Base-by-base conservation (phyloP, 139 green algal species). In the Chlamydomonas sp. region DNA sequence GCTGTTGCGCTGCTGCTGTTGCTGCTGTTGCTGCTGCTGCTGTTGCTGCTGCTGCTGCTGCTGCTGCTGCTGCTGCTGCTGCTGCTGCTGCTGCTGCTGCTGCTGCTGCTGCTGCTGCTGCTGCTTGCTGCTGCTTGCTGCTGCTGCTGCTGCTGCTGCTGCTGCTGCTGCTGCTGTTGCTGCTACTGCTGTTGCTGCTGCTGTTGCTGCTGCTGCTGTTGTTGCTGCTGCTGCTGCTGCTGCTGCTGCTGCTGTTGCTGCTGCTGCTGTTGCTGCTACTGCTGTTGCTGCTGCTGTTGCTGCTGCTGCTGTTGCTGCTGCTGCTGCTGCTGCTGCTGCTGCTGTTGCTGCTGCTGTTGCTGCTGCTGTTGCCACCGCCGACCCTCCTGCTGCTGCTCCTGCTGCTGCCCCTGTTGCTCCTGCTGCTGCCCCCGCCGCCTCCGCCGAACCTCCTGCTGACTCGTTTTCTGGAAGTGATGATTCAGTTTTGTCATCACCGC, bases 1-100 rank as follows among this genome's bases (percentile, higher is more conserved):
- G n/a, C n/a, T n/a, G n/a, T n/a, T n/a, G n/a, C n/a, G n/a, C n/a
- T n/a, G n/a, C n/a, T 30, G 62, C 20, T 54, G 35, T 5, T 69
- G 62, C 63, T 39, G 36, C 34, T 69, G 16, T 29, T 30, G 63
- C 39, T 8, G 3, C 1, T 4, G n/a, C 63, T 43, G 36, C 38
- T 60, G 5, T 5, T 59, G 28, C 16, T 26, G 54, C 54, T 63
- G 54, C 54, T 63, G 54, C 54, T 63, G 54, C 54, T 63, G 54
- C 54, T 63, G 54, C 54, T 29, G 54, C 54, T 63, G 54, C 54
- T 63, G 54, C 24, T 26, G 54, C 54, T 63, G 54, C 54, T 63
- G 54, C 54, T 63, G 54, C 54, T 63, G 54, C 54, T 63, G 54
- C 54, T 29, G 54, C 54, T 29, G 54, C 54, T 63, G 54, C 54